Conservation (phyloP, 805 yeast species). For the Cyberlindnera amylophila region DNA sequence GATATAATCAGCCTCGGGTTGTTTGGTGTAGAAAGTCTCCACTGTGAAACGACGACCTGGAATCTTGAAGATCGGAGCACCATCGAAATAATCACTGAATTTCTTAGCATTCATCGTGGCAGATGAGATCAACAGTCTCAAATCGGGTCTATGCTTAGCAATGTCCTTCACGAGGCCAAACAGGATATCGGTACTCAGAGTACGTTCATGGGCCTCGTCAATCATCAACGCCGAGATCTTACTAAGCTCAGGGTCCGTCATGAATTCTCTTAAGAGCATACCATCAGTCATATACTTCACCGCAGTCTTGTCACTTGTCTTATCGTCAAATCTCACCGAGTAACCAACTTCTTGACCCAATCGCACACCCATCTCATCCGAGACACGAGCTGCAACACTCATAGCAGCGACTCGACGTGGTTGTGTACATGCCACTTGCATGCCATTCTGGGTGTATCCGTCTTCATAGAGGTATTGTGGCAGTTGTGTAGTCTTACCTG, state of each 20-base stretch:
- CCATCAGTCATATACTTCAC: conserved; percentile 96
- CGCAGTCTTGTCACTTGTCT: conserved; percentile 56
- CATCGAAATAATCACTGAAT: conserved; percentile 75
- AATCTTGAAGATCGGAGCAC: conserved; percentile 81
- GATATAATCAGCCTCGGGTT: conserved; percentile 87
- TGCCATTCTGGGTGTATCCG: conserved; percentile 59
- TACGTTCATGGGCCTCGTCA: conserved; percentile 97
- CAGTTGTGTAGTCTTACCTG: conserved; percentile 91
- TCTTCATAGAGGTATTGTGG: conserved; percentile 86
- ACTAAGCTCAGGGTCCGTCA: conserved; percentile 66
- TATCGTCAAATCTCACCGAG: conserved; percentile 82
- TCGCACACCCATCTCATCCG: conserved; percentile 78
- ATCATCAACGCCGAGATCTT: conserved; percentile 81
- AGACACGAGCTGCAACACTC: conserved; percentile 85
- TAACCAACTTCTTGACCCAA: conserved; percentile 91
- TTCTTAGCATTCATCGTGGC: conserved; percentile 92
- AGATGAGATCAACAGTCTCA: conserved; percentile 78
- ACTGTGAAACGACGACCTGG: conserved; percentile 97
- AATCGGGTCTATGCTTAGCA: conserved; percentile 55
- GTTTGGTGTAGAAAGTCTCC: conserved; percentile 73
- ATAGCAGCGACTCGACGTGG: conserved; percentile 96
- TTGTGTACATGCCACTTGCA: conserved; percentile 83
- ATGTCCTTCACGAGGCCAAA: conserved; percentile 79
- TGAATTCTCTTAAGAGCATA: conserved; percentile 81
- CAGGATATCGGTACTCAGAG: conserved; percentile 82